Percentiles rank a stretch among this genome's conserved stretches.
Conservation (phyloP, 179 eudicot genomes). For the Beta corolliflora region DNA sequence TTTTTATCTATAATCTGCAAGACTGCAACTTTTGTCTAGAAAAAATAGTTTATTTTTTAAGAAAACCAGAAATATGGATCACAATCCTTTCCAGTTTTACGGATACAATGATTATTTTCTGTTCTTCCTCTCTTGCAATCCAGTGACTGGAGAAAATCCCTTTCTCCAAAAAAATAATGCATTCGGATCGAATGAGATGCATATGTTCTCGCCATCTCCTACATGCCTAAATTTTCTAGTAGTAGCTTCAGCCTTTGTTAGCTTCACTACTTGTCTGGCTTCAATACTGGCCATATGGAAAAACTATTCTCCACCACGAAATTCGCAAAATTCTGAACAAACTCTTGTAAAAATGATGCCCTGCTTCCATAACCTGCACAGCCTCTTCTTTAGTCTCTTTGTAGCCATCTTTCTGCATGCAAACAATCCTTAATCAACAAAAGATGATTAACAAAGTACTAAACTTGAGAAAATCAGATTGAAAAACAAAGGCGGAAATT, state of each 20-base stretch:
- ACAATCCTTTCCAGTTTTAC: too few relatives aligned
- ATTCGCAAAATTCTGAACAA: slow-evolving; percentile 42
- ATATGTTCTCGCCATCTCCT: neutral
- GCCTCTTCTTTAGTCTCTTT: slow-evolving; percentile 22
- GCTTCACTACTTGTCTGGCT: neutral
- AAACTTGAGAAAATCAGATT: neutral
- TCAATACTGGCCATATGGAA: slow-evolving; percentile 22
- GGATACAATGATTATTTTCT: too few relatives aligned
- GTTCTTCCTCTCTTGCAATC: too few relatives aligned
- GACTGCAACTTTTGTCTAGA: too few relatives aligned
- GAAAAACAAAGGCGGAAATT: too few relatives aligned
- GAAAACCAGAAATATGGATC: too few relatives aligned
- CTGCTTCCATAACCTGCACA: slow-evolving; percentile 35
- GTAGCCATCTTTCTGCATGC: slow-evolving; percentile 37
- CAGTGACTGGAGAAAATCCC: too few relatives aligned
- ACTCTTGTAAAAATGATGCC: slow-evolving; percentile 31
- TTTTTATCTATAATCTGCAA: too few relatives aligned
- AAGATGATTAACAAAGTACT: neutral
- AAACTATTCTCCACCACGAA: slow-evolving; percentile 49
- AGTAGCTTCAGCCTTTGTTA: neutral
- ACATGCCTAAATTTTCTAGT: neutral
- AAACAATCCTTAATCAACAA: neutral
- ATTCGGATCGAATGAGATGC: neutral
- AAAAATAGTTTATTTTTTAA: too few relatives aligned
- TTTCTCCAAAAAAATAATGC: too few relatives aligned